Base-by-base conservation (phyloP, 2,329 filamentous ascomycete genomes). In the Fusarium coicis region DNA sequence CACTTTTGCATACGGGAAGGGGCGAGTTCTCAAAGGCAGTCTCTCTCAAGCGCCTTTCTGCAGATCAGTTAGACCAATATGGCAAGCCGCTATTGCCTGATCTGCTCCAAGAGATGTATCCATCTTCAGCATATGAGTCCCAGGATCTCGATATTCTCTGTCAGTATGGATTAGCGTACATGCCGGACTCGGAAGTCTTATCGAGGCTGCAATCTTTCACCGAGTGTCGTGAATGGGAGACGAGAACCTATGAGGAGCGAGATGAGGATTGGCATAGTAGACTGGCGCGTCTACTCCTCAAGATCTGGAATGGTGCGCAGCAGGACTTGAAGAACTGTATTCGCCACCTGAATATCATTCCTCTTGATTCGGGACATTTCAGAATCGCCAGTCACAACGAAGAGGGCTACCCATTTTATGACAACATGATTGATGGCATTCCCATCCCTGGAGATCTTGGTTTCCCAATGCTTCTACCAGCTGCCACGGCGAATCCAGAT, bases 251-350 rank as follows among this genome's bases (percentile, higher is more conserved):
- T 18, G 19, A 30, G n/a, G 12, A 49, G 3, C 42, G 55, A 28
- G 55, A 58, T 10, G 55, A 58, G 37, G 55, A 58, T 26, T 58
- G 55, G 55, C 55, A 58, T 49, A 5, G 15, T 15, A 58, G 55
- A 37, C 19, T 58, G 5, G 42, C 40, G 0, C 32, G 23, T n/a
- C 30, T 49, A 2, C 2, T 58, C 15, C 8, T 49, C 5, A 37
- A n/a, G 12, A 5, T 37, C 0, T 49, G 55, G 32, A 23, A 16
- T 4, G 23, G 23, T 8, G 2, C 14, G 1, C n/a, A n/a, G 28
- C 5, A 10, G 1, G 11, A 36, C 5, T 3, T 14, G 10, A 58
- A 37, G 40, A 19, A 3, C 2, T 19, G 14, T 6, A 57, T 57
- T 26, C n/a, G 14, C 12, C 5, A 3, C 4, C 16, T 57, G 19